Conservation (phyloP, 495 filamentous ascomycete species). For the Aspergillus ellipticus region DNA sequence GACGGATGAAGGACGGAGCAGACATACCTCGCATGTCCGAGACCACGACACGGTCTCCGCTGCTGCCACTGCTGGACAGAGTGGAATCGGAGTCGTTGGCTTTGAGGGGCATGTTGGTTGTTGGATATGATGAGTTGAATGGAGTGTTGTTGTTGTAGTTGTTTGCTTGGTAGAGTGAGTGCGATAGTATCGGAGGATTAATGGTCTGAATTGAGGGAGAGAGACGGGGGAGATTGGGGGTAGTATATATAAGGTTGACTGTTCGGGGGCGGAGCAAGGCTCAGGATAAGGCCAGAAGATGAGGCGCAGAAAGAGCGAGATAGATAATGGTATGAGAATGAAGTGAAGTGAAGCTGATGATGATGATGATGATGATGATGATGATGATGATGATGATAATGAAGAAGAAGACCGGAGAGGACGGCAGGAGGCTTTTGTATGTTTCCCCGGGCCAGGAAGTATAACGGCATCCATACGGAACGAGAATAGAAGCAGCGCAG, state of each 20-base stretch:
- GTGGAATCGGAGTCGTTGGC: conserved; percentile 44
- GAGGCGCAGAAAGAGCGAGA: background rate
- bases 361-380: background rate
- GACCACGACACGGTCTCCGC: conserved; percentile 33
- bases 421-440: conserved; percentile 18
- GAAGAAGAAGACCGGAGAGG: conserved; percentile 10
- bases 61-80: conserved; percentile 40
- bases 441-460: conserved; percentile 11
- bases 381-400: no score
- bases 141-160: no score
- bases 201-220: conserved; percentile 1
- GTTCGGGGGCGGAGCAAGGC: conserved; percentile 18
- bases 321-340: background rate
- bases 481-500: background rate
- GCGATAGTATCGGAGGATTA: background rate
- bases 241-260: conserved; percentile 9
- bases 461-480: conserved; percentile 2
- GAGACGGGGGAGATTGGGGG: conserved; percentile 1
- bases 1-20: background rate
- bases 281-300: background rate
- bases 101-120: conserved; percentile 42
- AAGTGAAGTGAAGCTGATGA: background rate
- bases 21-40: conserved; percentile 37
- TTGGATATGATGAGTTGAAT: background rate
- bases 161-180: no score